Conservation (phyloP, 2,329 filamentous ascomycete species). For the Exophiala dermatitidis region DNA sequence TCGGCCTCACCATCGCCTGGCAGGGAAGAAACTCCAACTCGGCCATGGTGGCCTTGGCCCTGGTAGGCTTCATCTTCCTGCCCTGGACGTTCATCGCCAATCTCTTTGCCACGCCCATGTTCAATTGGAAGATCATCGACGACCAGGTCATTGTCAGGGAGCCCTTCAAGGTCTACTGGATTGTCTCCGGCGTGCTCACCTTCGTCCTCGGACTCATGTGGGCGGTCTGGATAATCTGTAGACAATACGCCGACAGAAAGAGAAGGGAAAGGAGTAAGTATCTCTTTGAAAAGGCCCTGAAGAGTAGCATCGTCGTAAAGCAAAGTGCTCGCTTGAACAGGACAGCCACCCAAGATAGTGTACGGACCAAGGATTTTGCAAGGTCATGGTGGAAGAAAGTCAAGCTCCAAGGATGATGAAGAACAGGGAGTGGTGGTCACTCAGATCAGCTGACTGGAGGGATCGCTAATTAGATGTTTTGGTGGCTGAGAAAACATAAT, state of each 20-base stretch:
- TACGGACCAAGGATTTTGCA: background rate
- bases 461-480: too few relatives aligned
- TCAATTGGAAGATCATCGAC: conserved; percentile 10
- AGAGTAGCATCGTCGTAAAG: background rate
- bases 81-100: conserved; percentile 22
- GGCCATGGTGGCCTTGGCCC: conserved; percentile 22
- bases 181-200: background rate
- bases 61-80: conserved; percentile 19
- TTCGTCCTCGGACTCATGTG: background rate
- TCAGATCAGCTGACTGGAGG: too few relatives aligned
- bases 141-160: conserved; percentile 10
- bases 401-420: background rate
- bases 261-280: background rate
- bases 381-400: background rate
- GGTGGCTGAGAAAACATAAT: too few relatives aligned
- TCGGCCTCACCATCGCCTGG: conserved; percentile 22
- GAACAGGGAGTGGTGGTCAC: background rate
- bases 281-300: background rate
- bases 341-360: background rate
- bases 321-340: background rate
- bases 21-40: conserved; percentile 19
- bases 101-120: conserved; percentile 24
- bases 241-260: background rate
- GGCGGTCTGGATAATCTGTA: background rate
- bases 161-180: conserved; percentile 1